Evolutionary conservation across 805 yeast genomes (phyloP), one percentile per base, ranked within the genome.

Genomic region (Cyberlindnera mississippiensis): DNA sequence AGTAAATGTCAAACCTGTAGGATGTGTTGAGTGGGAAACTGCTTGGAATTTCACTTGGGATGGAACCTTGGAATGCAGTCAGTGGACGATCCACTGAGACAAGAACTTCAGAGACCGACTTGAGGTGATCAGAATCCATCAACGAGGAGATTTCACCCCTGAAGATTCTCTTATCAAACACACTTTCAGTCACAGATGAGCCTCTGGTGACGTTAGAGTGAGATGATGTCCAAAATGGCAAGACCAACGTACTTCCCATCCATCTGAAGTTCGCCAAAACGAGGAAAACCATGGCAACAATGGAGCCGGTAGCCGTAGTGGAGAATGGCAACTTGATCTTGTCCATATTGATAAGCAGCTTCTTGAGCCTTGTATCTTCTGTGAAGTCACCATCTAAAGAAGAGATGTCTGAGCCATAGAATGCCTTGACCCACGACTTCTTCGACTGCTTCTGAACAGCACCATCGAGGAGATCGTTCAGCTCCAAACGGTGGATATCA

Each of bases 401-500:
- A 4, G 26, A 9, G 7, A 28, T 14, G 9, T 38, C 38, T 10
- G 36, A 22, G 7, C 37, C 31, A 13, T 38, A 18, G 14, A 44
- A 28, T 11, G 30, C 17, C 6, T 26, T 36, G 7, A 31, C 33
- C 49, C 51, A 46, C 8, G 48, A 28, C 16, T 22, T 35, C 20
- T 28, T 39, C 15, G 28, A 22, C 11, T n/a, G 13, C 5, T 33
- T 43, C 7, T 33, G 35, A 13, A 20, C 8, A 9, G 24, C 18
- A 8, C 38, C 41, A 27, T 47, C 50, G 8, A 75, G 56, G 11
- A 80, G 56, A 45, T 80, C 87, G 13, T 73, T 73, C 14, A 82
- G 67, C 50, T 82, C 90, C 20, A 74, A 59, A 40, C 87, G 69
- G 35, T 80, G 72, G 24, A 80, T 63, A 62, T 87, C 95, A 29